phyloP scores from a whole-genome alignment of 805 yeast genomes.

The Candida hungchunana region DNA sequence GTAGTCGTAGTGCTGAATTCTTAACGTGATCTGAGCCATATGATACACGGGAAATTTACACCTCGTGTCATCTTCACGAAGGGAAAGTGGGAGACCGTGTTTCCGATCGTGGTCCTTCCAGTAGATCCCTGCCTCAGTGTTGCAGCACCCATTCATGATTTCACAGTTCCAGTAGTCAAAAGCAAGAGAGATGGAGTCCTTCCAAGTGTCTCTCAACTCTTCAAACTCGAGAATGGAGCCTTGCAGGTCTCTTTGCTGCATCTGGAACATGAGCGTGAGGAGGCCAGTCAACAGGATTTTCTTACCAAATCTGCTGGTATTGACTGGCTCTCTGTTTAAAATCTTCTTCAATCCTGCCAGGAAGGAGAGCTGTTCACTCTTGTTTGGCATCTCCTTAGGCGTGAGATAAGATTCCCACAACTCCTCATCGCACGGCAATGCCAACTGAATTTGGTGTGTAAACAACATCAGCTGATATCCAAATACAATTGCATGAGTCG shows the following conservation, averaged over 20 bases:
- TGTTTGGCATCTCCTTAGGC: constrained; percentile 25
- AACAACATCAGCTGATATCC: constrained; percentile 63
- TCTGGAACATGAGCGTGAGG: constrained; percentile 61
- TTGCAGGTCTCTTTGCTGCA: constrained; percentile 69
- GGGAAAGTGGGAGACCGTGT: constrained; percentile 19
- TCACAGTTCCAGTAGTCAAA: constrained; percentile 65
- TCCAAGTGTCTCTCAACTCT: constrained; percentile 50
- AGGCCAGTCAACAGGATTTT: constrained; percentile 65
- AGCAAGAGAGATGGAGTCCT: constrained; percentile 64
- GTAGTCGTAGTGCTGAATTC: constrained; percentile 73
- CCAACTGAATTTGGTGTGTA: constrained; percentile 57
- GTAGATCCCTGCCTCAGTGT: constrained; percentile 21
- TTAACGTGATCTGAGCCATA: constrained; percentile 65
- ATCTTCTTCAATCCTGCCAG: constrained; percentile 53
- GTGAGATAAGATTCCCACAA: constrained; percentile 46
- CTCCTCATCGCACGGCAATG: constrained; percentile 60
- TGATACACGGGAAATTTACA: constrained; percentile 69
- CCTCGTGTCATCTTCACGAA: constrained; percentile 36
- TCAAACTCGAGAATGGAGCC: constrained; percentile 44
- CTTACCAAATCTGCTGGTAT: constrained; percentile 56
- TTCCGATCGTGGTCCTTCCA: constrained; percentile 17
- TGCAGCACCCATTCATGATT: constrained; percentile 32
- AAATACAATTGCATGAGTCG: constrained; percentile 71
- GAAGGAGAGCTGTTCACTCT: constrained; percentile 38
- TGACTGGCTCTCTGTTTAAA: constrained; percentile 44